Base-by-base conservation (phyloP, 2,329 filamentous ascomycete species). In the Colletotrichum costaricense region DNA sequence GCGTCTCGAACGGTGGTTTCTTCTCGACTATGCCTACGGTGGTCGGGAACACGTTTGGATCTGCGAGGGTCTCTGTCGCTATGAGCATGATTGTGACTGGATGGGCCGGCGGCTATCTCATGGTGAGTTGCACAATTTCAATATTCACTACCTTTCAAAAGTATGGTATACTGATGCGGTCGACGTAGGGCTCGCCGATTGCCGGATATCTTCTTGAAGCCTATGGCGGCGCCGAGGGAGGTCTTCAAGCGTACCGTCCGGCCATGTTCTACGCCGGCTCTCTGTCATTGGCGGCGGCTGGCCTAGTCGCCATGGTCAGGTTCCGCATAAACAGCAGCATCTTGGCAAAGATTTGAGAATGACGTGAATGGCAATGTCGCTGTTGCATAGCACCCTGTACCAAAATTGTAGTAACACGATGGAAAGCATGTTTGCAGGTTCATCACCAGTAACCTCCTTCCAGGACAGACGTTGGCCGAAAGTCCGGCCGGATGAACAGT, bases 11-110 rank as follows among this genome's bases (percentile, higher is more conserved):
- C 76, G 91, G 91, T 0, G 89, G 88, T 0, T 92, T 92, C 82
- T 92, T 93, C 77, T 87, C 88, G 1, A 88, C 88, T 0, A 91
- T 92, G 84, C 91, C 91, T 0, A 92, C 90, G 0, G 90, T 90
- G 2, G 88, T 92, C 0, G 87, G 88, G 0, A 90, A 87, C 75
- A 85, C 90, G 0, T 91, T 91, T 80, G 90, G 89, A 1, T 88
- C 85, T 4, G 85, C 84, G 1, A 82, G 88, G 4, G 85, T 90
- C 49, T 83, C 86, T 4, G 86, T 90, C 24, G 89, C 88, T 0
- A 90, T 92, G 86, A 86, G 88, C 5, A 91, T 92, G 89, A 85
- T 90, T 49, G 86, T 91, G 2, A 91, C 87, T 0, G 88, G 88
- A 2, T 93, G 90, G 90, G 84, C 86, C 2, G 87, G 86, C 1